phyloP scores from a whole-genome alignment of 371 early-diverging fungal genomes.

The Mucor ambiguus region DNA sequence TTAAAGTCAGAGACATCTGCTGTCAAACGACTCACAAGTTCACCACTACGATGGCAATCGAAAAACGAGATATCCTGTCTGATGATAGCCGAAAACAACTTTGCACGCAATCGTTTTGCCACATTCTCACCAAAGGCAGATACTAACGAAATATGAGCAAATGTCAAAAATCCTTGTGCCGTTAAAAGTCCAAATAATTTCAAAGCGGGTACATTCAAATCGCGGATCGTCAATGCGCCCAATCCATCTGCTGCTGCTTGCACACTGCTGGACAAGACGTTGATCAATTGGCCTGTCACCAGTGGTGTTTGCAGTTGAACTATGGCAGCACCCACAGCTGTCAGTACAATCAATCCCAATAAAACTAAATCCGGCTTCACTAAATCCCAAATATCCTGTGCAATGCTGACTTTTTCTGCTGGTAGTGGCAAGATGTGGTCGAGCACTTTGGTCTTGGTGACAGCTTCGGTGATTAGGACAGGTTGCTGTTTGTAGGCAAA shows the following conservation, averaged over 20 bases:
- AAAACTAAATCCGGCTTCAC: conserved; percentile 60
- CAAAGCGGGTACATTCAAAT: conserved; percentile 56
- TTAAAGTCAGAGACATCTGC: conserved; percentile 78
- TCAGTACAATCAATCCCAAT: conserved; percentile 54
- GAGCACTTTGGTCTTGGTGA: conserved; percentile 9
- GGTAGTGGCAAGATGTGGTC: neutral
- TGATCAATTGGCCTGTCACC: conserved; percentile 76
- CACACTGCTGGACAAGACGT: conserved; percentile 57
- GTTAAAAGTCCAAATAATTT: conserved; percentile 58
- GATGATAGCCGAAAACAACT: conserved; percentile 62
- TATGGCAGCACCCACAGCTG: conserved; percentile 68
- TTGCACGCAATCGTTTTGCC: conserved; percentile 55
- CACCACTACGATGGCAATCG: conserved; percentile 67
- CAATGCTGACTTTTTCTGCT: conserved; percentile 19
- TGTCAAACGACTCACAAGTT: conserved; percentile 67
- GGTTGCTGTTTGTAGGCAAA: conserved; percentile 2
- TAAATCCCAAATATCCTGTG: conserved; percentile 46
- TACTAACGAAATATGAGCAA: conserved; percentile 74
- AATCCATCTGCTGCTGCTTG: conserved; percentile 28
- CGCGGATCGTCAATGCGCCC: conserved; percentile 31
- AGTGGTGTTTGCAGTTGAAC: conserved; percentile 71
- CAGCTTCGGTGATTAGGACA: conserved; percentile 4
- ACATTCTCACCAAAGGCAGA: conserved; percentile 74
- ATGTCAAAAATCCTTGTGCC: conserved; percentile 72
- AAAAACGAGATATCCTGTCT: conserved; percentile 76